These are phyloP conservation scores for Ophiosphaerella herpotricha DNA, from an alignment of 2,329 filamentous ascomycete genomes.

Conservation along the genomic window DNA sequence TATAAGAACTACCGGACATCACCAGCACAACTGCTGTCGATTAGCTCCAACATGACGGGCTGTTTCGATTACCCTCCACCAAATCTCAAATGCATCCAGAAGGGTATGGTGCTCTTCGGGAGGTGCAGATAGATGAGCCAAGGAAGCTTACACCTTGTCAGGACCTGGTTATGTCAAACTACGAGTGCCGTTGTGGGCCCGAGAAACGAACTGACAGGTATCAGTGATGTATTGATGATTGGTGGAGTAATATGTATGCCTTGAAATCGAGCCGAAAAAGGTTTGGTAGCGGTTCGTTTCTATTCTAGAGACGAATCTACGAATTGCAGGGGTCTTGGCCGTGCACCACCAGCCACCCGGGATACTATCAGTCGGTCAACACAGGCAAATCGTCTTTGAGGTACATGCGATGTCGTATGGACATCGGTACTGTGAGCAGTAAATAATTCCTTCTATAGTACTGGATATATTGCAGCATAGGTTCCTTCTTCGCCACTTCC, in stretches of 20 bases:
- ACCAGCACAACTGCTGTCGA: constrained; percentile 12
- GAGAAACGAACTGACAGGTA: constrained; percentile 15
- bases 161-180: constrained; percentile 6
- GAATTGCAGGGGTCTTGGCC: constrained; percentile 25
- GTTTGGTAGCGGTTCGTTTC: constrained; percentile 17
- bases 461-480: no score
- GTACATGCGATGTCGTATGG: neutral
- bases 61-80: constrained; percentile 34
- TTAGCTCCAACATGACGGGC: constrained; percentile 22
- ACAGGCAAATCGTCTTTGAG: no score
- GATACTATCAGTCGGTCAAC: no score
- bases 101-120: constrained; percentile 23
- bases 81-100: constrained; percentile 22
- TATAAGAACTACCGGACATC: no score
- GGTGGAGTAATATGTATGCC: constrained; percentile 21
- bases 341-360: no score
- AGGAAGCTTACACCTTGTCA: constrained; percentile 18
- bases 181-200: constrained; percentile 10
- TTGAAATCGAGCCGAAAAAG: constrained; percentile 10
- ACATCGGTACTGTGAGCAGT: no score
- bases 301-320: constrained; percentile 17
- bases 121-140: constrained; percentile 23
- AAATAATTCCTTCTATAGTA: no score
- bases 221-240: constrained; percentile 13
- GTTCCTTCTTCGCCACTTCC: neutral